Evolutionary conservation across 768 basidiomycete genomes (phyloP).

Genomic region (Podaxis sp.): DNA sequence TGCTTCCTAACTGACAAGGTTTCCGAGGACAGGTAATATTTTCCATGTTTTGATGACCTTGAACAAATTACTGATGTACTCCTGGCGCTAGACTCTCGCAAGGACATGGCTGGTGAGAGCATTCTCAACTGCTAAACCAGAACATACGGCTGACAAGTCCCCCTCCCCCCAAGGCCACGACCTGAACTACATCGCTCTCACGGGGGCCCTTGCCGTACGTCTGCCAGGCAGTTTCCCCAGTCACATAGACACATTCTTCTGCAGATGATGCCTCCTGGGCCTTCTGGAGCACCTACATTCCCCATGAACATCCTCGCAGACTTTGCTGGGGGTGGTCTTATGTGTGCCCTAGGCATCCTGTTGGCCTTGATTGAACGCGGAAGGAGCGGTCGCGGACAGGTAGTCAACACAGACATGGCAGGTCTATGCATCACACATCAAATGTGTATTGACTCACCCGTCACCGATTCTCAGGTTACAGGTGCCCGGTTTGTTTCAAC

Average conservation of each 20-base stretch:
- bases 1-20: constrained; percentile 30
- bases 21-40: constrained; percentile 50
- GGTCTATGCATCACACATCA: background rate
- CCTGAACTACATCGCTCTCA: constrained; percentile 79
- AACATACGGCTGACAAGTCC: background rate
- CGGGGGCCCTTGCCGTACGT: constrained; percentile 65
- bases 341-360: constrained; percentile 68
- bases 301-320: constrained; percentile 78
- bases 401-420: constrained; percentile 78
- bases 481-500: constrained; percentile 75
- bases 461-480: constrained; percentile 50
- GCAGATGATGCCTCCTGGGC: constrained; percentile 59
- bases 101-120: constrained; percentile 68
- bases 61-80: background rate
- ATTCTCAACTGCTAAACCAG: background rate
- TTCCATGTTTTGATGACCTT: background rate
- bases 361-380: constrained; percentile 68
- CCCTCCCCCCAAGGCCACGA: constrained; percentile 56
- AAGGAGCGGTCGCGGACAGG: constrained; percentile 64
- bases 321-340: constrained; percentile 77
- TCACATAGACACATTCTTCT: background rate
- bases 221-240: background rate
- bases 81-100: constrained; percentile 49
- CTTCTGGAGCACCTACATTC: constrained; percentile 56
- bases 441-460: background rate